These are phyloP conservation scores for Aureobasidium namibiae DNA, from an alignment of 2,329 filamentous ascomycete species.

Conservation along the genomic window DNA sequence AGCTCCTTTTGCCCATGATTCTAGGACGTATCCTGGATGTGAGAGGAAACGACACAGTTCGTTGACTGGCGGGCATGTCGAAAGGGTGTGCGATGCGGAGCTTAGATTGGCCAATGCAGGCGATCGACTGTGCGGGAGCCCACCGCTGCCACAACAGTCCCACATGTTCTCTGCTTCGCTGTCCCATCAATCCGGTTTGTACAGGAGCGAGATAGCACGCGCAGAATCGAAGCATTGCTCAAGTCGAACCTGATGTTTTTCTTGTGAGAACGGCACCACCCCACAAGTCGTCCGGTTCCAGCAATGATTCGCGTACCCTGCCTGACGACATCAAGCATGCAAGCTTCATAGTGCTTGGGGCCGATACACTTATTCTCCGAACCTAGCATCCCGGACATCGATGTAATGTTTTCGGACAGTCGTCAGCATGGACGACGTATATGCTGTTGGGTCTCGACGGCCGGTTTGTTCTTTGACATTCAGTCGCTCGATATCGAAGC, in stretches of 20 bases:
- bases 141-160: neutral
- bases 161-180: neutral
- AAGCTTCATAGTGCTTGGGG: conserved; percentile 5
- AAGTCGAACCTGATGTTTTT: neutral
- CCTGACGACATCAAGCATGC: neutral
- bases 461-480: neutral
- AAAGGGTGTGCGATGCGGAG: conserved; percentile 1
- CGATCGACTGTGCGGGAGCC: neutral
- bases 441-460: neutral
- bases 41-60: neutral
- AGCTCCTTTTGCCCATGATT: neutral
- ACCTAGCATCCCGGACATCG: neutral
- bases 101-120: conserved; percentile 2
- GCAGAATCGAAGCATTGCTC: neutral
- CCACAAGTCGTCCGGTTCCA: neutral
- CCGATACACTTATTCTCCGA: conserved; percentile 13
- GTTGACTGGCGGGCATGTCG: neutral
- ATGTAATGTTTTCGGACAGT: neutral
- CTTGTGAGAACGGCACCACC: neutral
- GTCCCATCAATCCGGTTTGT: neutral
- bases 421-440: conserved; percentile 1
- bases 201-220: neutral
- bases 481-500: neutral
- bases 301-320: conserved; percentile 5
- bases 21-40: neutral